A percentile compares a stretch with the other conserved stretches of the same genome.
Evolutionary conservation across 257 asterid species (phyloP).

Genomic region (Nicotiana tomentosiformis): DNA sequence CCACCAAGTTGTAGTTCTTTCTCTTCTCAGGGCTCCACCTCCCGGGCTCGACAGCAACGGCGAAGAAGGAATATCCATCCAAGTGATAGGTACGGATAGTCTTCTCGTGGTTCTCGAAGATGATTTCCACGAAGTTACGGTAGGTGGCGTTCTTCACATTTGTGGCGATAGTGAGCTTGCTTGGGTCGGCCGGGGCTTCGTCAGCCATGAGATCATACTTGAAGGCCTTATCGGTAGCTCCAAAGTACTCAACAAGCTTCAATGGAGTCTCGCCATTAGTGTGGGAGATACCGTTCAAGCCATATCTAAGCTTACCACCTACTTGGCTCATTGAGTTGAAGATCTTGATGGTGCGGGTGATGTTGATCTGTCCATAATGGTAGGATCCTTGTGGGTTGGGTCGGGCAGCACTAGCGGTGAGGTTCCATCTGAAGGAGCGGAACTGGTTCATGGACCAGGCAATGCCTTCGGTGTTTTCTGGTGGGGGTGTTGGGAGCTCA

Average conservation of each 20-base stretch:
- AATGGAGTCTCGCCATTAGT: conserved; percentile 40
- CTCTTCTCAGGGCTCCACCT: conserved; percentile 50
- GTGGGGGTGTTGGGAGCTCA: conserved; percentile 40
- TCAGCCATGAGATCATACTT: conserved; percentile 37
- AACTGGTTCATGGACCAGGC: conserved; percentile 22
- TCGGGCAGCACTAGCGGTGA: conserved; percentile 53
- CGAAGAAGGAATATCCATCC: conserved; percentile 56
- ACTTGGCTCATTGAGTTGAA: conserved; percentile 17
- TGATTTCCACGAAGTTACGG: conserved; percentile 35
- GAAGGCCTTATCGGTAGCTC: conserved; percentile 29
- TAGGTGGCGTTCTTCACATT: conserved; percentile 39
- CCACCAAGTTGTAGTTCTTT: conserved; percentile 27
- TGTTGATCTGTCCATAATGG: conserved; percentile 51
- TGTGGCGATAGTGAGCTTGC: conserved; percentile 18
- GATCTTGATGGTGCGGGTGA: conserved; percentile 53
- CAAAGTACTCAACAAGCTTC: conserved; percentile 49
- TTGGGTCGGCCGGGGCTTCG: conserved; percentile 23
- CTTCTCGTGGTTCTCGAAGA: conserved; percentile 29
- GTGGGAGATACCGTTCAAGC: conserved; percentile 46
- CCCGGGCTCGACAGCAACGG: conserved; percentile 50
- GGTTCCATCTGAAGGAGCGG: conserved; percentile 57
- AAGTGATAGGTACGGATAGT: conserved; percentile 46
- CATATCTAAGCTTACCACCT: conserved; percentile 45
- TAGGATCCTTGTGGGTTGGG: conserved; percentile 61
- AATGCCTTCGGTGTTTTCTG: conserved; percentile 36